phyloP scores from a whole-genome alignment of 2,329 filamentous ascomycete species.

The Ophiostoma sp. region DNA sequence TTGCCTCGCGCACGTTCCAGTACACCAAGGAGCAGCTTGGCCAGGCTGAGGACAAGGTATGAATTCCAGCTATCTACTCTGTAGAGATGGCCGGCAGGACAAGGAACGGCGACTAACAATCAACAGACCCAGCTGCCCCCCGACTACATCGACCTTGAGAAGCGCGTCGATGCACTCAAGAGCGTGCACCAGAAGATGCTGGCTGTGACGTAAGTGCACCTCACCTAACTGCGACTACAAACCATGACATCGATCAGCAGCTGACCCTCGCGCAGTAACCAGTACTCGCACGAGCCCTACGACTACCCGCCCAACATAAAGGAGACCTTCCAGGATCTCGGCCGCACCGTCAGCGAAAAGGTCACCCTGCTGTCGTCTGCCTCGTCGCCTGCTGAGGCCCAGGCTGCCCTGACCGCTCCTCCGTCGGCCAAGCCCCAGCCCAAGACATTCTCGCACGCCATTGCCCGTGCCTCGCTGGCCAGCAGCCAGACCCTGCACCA shows the following conservation, averaged over 20 bases:
- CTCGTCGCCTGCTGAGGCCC: constrained; percentile 80
- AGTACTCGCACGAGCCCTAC: constrained; percentile 83
- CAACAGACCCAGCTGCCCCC: constrained; percentile 85
- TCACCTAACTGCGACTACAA: too few relatives aligned
- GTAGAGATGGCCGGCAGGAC: not conserved
- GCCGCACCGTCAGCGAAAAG: constrained; percentile 93
- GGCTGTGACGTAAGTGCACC: constrained; percentile 73
- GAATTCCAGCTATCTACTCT: constrained; percentile 16
- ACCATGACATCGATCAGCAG: too few relatives aligned
- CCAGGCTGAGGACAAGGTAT: constrained; percentile 86
- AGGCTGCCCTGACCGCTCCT: constrained; percentile 86
- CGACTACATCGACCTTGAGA: constrained; percentile 98
- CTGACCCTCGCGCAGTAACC: constrained; percentile 56
- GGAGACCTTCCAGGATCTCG: constrained; percentile 94
- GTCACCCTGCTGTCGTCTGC: constrained; percentile 84
- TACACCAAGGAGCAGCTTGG: constrained; percentile 97
- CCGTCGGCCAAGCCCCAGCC: constrained; percentile 90
- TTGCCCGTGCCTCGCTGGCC: constrained; percentile 81
- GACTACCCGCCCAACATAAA: constrained; percentile 98
- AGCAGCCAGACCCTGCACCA: constrained; percentile 83
- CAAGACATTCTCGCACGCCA: constrained; percentile 96
- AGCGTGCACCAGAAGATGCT: constrained; percentile 96
- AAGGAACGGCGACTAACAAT: not conserved
- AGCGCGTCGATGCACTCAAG: constrained; percentile 95
- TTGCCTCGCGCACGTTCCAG: constrained; percentile 89